Evolutionary conservation across 2,329 filamentous ascomycete genomes (phyloP), one percentile per base, ranked within the genome.

Genomic region (Graphilbum ipis-grandicollis): DNA sequence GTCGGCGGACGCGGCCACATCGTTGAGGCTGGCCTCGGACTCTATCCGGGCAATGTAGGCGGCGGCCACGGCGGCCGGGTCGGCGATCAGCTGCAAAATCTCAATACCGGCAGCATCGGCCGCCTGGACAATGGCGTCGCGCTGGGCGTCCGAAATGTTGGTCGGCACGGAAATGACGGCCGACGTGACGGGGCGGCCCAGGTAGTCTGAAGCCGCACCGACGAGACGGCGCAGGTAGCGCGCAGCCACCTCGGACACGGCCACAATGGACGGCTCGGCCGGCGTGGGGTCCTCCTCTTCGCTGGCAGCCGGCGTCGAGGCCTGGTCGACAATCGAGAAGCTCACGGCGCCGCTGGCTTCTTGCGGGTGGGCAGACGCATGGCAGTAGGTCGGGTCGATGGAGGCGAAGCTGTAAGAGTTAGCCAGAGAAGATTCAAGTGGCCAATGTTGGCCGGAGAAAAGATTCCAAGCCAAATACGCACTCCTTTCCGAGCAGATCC

Each of bases 401-500:
- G 83, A 80, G 65, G 92, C 86, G 71, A 93, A 94, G 25, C 71
- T 76, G 47, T 28, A 19, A 10, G 2, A 9, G 28, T 12, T n/a
- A 29, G 14, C n/a, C 28, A 29, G 14, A 29, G 6, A 29, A 10
- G 5, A 5, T 10, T 14, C 6, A 10, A 29, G 28, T 26, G 15
- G 32, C 9, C 21, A 26, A n/a, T n/a, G n/a, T n/a, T n/a, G 13
- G 19, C 5, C 22, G 15, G 18, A 15, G 19, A 31, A 19, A 4
- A 21, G 19, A 19, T 10, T 4, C 28, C 55, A 3, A 15, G 15
- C 7, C 17, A 25, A 12, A 17, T 8, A 43, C 72, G 41, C 75
- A 92, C 80, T 93, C 80, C 70, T 93, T 82, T 49, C 90, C 90
- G 37, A 98, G 62, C 59, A 85, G 94, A 53, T 98, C 90, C 60